phyloP scores from a whole-genome alignment of 1,139 yeast genomes.

The Hansenula lynferdii region DNA sequence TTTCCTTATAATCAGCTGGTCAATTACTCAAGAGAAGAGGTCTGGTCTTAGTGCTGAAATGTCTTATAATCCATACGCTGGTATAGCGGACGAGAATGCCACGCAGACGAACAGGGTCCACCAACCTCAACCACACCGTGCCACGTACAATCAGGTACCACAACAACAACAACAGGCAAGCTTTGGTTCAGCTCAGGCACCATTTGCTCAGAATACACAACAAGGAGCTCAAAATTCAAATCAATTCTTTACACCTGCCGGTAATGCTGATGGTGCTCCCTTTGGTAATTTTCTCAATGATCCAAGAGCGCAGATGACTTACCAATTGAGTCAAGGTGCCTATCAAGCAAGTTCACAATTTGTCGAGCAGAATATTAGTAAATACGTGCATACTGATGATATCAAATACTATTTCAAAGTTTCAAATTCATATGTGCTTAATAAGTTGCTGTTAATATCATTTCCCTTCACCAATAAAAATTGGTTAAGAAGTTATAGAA shows the following conservation, averaged over 20 bases:
- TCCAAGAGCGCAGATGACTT: constrained; percentile 80
- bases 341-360: constrained; percentile 63
- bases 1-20: too few species aligned
- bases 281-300: constrained; percentile 53
- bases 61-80: constrained; percentile 37
- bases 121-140: constrained; percentile 23
- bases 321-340: constrained; percentile 86
- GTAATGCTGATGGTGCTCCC: background rate
- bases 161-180: constrained; percentile 7
- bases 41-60: too few species aligned
- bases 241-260: constrained; percentile 12
- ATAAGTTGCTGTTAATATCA: constrained; percentile 66
- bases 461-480: constrained; percentile 86
- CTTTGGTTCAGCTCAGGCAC: background rate
- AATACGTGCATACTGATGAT: constrained; percentile 42
- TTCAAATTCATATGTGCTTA: constrained; percentile 78
- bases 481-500: constrained; percentile 51
- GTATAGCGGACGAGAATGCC: constrained; percentile 9
- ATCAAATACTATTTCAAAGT: constrained; percentile 87
- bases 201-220: background rate
- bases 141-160: constrained; percentile 8
- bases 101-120: constrained; percentile 14
- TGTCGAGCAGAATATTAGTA: constrained; percentile 64
- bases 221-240: constrained; percentile 4
- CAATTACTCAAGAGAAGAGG: too few species aligned